Conservation (phyloP, 2,329 filamentous ascomycete genomes). For the Zasmidium angulare region DNA sequence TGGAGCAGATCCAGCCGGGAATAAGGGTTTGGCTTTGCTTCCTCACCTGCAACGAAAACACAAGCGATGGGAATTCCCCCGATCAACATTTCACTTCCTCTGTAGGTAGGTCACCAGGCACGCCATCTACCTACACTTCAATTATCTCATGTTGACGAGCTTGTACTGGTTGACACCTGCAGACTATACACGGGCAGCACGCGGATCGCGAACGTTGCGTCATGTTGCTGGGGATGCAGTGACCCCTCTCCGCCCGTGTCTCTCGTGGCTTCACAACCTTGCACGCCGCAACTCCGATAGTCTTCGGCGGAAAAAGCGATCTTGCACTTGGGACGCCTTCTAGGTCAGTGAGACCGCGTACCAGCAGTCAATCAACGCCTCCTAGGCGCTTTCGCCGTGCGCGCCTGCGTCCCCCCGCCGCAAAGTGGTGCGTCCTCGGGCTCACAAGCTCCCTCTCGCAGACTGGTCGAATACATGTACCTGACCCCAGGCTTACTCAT, state of each 20-base stretch:
- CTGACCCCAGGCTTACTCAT: background rate
- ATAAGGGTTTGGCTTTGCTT: background rate
- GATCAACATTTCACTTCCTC: too few species aligned
- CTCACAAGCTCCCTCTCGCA: too few species aligned
- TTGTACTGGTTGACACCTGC: background rate
- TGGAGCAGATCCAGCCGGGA: background rate
- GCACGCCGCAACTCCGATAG: background rate
- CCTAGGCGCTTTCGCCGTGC: too few species aligned
- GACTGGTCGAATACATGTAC: too few species aligned
- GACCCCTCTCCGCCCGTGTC: background rate
- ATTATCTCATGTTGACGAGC: background rate
- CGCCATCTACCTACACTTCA: too few species aligned
- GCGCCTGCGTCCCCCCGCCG: too few species aligned
- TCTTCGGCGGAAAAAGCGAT: background rate
- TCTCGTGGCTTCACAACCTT: background rate
- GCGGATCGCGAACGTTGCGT: background rate
- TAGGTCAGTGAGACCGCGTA: background rate
- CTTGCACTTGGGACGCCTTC: background rate
- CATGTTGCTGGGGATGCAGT: background rate
- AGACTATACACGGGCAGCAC: background rate
- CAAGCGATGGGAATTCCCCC: too few species aligned
- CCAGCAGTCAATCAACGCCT: background rate
- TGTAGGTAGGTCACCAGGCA: too few species aligned
- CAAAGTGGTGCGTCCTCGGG: too few species aligned
- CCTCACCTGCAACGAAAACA: background rate